Base-by-base conservation (phyloP, 2,329 filamentous ascomycete genomes). In the Aspergillus spinulosporus region DNA sequence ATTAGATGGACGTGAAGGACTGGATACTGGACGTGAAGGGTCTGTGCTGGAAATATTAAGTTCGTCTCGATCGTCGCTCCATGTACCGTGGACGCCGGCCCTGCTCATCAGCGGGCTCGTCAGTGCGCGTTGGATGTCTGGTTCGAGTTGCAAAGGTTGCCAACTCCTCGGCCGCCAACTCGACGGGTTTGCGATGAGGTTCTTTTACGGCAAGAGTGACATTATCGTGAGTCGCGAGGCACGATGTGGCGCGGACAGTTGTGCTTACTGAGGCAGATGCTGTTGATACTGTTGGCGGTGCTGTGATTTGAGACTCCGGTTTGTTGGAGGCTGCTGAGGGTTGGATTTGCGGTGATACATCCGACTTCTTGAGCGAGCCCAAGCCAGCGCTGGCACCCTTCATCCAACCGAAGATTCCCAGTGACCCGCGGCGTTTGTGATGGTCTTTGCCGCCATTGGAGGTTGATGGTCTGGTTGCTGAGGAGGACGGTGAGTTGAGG, bases 321-420 rank as follows among this genome's bases (percentile, higher is more conserved):
- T 26, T 34, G 14, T 31, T 37, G 5, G 46, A 3, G 49, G 55
- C 3, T 40, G 43, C 31, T 31, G 50, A 15, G 14, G 43, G 40
- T 39, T 39, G 36, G 11, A n/a, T 39, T 39, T 39, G 36, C 6
- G 36, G 9, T 12, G 50, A 11, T 6, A 14, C 9, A 52, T 62
- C 62, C 2, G 64, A 55, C 44, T 61, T 65, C 47, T 63, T 67
- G 9, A 52, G 58, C 6, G 62, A 64, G 14, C 64, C 64, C 39
- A 68, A 65, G 1, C 64, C 62, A 40, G 31, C 52, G 11, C 63
- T 60, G 36, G 64, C 62, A 2, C 68, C 64, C 59, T 75, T 76
- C 64, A 76, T 72, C 74, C 74, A 76, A n/a, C 71, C 67, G 39
- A 75, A 68, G 28, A 76, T 66, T 1, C 71, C 66, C 4, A 72